Conservation (phyloP, 176 grass and related monocot genomes). For the Aegilops longissima region DNA sequence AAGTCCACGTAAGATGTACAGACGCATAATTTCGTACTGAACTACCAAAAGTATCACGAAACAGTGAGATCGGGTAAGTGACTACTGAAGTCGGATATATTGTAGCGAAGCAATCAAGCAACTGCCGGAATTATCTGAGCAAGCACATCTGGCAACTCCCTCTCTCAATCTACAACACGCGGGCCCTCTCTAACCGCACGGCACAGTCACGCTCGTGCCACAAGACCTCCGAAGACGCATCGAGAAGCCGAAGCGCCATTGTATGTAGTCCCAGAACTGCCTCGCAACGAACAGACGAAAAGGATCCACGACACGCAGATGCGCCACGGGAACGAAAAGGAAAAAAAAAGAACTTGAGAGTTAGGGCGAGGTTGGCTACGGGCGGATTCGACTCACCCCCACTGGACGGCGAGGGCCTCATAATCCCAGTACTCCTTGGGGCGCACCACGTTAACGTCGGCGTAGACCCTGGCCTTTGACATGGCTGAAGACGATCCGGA, state of each 20-base stretch:
- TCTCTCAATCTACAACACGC: not conserved
- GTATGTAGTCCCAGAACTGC: not conserved
- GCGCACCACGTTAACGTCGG: constrained; percentile 79
- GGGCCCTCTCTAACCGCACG: not conserved
- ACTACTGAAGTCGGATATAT: not conserved
- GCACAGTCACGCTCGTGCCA: not conserved
- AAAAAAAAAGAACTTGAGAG: not conserved
- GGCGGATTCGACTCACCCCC: constrained; percentile 48
- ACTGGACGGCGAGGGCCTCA: constrained; percentile 77
- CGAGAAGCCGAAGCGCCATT: not conserved
- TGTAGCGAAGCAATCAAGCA: not conserved
- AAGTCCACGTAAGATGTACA: not conserved
- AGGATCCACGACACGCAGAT: not conserved
- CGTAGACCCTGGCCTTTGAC: constrained; percentile 74
- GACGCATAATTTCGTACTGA: not conserved
- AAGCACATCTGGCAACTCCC: not conserved
- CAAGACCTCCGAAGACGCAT: not conserved
- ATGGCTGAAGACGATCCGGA: constrained; percentile 43
- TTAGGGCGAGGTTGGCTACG: not conserved
- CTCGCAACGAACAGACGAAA: not conserved
- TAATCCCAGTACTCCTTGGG: constrained; percentile 97
- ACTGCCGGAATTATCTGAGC: not conserved
- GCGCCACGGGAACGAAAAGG: not conserved
- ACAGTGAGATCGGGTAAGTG: not conserved
- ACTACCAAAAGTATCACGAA: not conserved